Evolutionary conservation across 2,329 filamentous ascomycete genomes (phyloP), one percentile per base, ranked within the genome.

Genomic region (Graphiopsis chlorocephala): DNA sequence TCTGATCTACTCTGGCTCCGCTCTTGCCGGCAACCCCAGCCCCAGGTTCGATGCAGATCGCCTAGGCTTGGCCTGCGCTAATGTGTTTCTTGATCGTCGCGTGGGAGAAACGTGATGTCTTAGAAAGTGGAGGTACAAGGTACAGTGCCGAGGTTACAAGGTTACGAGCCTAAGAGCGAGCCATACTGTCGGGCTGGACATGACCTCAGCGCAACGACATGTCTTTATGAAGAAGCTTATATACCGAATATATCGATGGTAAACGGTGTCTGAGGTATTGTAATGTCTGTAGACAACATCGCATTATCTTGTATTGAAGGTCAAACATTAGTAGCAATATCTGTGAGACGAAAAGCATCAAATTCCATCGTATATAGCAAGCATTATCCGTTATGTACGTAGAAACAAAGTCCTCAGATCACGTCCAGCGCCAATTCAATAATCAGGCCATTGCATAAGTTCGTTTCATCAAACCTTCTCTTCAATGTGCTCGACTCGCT

Each of bases 301-400:
- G 10, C 38, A 10, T n/a, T 3, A 45, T 3, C 23, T 45, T 20
- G 8, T 12, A 45, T 20, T 10, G n/a, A 8, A n/a, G 35, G 35
- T 42, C 17, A 42, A 42, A n/a, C 17, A 6, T 45, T 2, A n/a
- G 12, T 20, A 12, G 8, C 38, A n/a, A 20, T 2, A 20, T 45
- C 17, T 42, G n/a, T n/a, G n/a, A 20, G 10, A 45, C 4, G 17
- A 3, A 14, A 25, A 28, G 20, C 8, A 28, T 52, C 25, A 29
- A 26, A 53, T 20, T 8, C 14, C 38, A 20, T 53, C 17, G 14
- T 29, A 31, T 53, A 53, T 20, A n/a, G 28, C 5, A 38, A 35
- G 20, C 55, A 45, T 58, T 58, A 58, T 25, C 38, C 55, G 55
- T 58, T 58, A 58, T 45, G 35, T 58, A 58, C 55, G 55, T 58